Evolutionary conservation across 176 grass and related monocot species (phyloP).

Genomic region (Oryza glaberrima): DNA sequence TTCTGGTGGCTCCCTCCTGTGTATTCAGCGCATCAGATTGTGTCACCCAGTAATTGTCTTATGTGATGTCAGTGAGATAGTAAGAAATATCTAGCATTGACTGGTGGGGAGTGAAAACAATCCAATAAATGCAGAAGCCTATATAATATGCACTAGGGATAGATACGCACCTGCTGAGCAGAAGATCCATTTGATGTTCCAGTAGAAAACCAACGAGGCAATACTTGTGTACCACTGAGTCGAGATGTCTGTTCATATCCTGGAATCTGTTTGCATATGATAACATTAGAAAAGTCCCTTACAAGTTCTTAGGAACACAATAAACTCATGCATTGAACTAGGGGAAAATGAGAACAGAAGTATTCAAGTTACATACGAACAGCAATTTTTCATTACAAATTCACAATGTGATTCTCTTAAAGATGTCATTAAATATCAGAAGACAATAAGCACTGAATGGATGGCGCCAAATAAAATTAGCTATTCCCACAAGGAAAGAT

Average conservation of each 20-base stretch:
- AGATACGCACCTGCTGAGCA: constrained; percentile 21
- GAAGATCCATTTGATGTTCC: constrained; percentile 39
- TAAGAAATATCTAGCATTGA: not conserved
- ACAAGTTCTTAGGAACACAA: constrained; percentile 11
- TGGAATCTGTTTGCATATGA: constrained; percentile 42
- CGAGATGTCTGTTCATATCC: constrained; percentile 45
- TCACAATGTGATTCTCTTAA: not conserved
- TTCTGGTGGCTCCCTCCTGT: constrained; percentile 34
- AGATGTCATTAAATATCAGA: not conserved
- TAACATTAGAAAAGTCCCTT: not conserved
- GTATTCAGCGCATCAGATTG: constrained; percentile 27
- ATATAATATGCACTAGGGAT: not conserved
- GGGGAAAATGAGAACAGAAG: constrained; percentile 9
- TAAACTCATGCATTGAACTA: not conserved
- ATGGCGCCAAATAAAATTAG: not conserved
- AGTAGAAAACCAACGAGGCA: constrained; percentile 56
- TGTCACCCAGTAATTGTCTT: constrained; percentile 32
- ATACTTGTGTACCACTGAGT: constrained; percentile 35
- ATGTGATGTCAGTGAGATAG: constrained; percentile 22
- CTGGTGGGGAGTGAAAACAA: not conserved
- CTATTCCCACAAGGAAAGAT: not conserved
- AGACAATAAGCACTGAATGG: not conserved
- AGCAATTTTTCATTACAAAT: constrained; percentile 11
- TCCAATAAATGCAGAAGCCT: not conserved
- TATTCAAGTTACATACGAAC: not conserved